Evolutionary conservation across 1,284 basidiomycete genomes (phyloP).

Genomic region (Phylloboletellus chloephorus): DNA sequence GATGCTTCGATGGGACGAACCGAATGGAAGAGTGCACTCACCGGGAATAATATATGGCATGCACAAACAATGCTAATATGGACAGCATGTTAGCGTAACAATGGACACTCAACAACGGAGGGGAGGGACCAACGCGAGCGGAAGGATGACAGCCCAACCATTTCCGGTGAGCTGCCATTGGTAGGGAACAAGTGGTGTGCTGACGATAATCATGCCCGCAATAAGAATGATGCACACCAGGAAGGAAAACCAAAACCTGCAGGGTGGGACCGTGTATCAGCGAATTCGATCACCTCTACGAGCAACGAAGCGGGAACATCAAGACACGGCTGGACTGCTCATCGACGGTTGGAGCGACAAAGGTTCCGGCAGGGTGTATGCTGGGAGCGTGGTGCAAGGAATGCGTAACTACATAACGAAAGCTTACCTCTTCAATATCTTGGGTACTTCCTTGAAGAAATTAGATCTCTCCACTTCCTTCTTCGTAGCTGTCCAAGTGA

Average conservation of each 20-base stretch:
- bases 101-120: conserved; percentile 1
- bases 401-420: conserved; percentile 43
- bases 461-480: conserved; percentile 80
- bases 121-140: conserved; percentile 47
- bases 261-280: conserved; percentile 16
- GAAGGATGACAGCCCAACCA: conserved; percentile 67
- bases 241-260: conserved; percentile 33
- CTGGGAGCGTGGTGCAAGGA: neutral
- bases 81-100: conserved; percentile 6
- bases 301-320: conserved; percentile 3
- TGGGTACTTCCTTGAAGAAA: conserved; percentile 85
- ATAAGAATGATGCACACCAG: conserved; percentile 35
- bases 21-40: conserved; percentile 33
- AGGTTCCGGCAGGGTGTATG: neutral
- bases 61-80: conserved; percentile 46
- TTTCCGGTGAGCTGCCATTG: conserved; percentile 58
- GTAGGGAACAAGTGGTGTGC: conserved; percentile 49
- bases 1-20: neutral
- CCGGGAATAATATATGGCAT: conserved; percentile 67
- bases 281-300: conserved; percentile 4
- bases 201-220: conserved; percentile 53
- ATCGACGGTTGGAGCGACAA: neutral
- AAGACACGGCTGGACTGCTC: neutral
- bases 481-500: conserved; percentile 74
- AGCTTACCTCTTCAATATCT: conserved; percentile 67